Evolutionary conservation across 495 filamentous ascomycete genomes (phyloP).

Genomic region (Penicillium soppii): DNA sequence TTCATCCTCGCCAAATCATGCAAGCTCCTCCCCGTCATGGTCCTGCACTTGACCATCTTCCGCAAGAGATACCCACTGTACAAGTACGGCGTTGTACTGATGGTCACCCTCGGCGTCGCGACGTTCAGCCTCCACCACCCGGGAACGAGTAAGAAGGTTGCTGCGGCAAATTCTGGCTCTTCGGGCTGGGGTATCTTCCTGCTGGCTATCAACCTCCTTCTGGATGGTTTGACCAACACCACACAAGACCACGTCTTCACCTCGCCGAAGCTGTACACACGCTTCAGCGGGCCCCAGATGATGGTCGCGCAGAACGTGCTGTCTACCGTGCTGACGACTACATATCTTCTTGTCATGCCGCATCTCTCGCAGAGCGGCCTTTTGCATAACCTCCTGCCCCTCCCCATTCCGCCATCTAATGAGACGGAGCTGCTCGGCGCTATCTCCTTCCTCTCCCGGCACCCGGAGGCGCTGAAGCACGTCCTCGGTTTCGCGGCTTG

Average conservation of each 20-base stretch:
- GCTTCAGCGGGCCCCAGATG: conserved; percentile 93
- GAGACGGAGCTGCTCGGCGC: conserved; percentile 74
- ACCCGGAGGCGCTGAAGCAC: conserved; percentile 79
- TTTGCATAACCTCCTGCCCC: conserved; percentile 65
- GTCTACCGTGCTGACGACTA: conserved; percentile 67
- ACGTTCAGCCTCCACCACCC: conserved; percentile 91
- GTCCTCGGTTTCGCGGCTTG: conserved; percentile 90
- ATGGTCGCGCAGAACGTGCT: conserved; percentile 98
- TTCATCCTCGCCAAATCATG: conserved; percentile 97
- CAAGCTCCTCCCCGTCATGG: conserved; percentile 97
- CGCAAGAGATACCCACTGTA: conserved; percentile 87
- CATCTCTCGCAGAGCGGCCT: conserved; percentile 66
- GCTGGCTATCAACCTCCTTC: conserved; percentile 86
- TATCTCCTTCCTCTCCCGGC: conserved; percentile 70
- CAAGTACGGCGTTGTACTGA: conserved; percentile 89
- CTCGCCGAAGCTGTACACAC: conserved; percentile 57
- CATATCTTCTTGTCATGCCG: conserved; percentile 76
- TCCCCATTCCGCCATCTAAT: conserved; percentile 50
- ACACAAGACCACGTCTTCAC: conserved; percentile 95
- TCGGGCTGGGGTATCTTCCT: conserved; percentile 77
- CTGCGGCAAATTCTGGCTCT: conserved; percentile 50
- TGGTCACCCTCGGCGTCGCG: conserved; percentile 89
- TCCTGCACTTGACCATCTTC: conserved; percentile 91
- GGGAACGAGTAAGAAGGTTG: conserved; percentile 66
- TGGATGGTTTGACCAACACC: conserved; percentile 93